Percentiles rank a stretch among this genome's conserved stretches.
phyloP scores from a whole-genome alignment of 257 asterid species.

The Salvia miltiorrhiza region DNA sequence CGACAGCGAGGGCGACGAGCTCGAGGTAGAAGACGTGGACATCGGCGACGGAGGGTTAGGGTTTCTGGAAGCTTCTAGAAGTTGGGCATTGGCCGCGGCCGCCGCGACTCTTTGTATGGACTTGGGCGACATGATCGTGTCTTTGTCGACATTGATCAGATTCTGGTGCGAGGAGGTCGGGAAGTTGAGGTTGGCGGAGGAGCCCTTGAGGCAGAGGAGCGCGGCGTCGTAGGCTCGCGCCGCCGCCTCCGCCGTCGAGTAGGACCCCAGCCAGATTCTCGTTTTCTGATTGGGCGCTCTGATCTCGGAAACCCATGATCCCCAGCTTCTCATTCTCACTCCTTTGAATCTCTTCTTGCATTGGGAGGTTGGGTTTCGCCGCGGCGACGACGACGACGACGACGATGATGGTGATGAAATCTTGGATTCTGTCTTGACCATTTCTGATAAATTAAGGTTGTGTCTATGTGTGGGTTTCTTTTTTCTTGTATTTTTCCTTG shows the following conservation, averaged over 20 bases:
- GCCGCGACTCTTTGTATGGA: slow-evolving; percentile 63
- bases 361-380: neutral
- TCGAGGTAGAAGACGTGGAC: slow-evolving; percentile 1
- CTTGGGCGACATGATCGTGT: slow-evolving; percentile 52
- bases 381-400: neutral
- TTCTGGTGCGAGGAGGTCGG: slow-evolving; percentile 25
- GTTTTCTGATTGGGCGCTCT: slow-evolving; percentile 93
- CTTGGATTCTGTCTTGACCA: slow-evolving; percentile 58
- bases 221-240: slow-evolving; percentile 98
- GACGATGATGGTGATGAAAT: slow-evolving; percentile 14
- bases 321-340: slow-evolving; percentile 96
- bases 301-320: slow-evolving; percentile 83
- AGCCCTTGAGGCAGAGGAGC: slow-evolving; percentile 68
- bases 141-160: slow-evolving; percentile 5
- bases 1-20: slow-evolving; percentile 25
- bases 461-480: neutral
- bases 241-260: slow-evolving; percentile 90
- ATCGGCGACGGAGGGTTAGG: slow-evolving; percentile 8
- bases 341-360: slow-evolving; percentile 82
- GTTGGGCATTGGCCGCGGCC: slow-evolving; percentile 15
- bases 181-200: slow-evolving; percentile 66
- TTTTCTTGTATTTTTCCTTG: neutral
- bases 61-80: neutral
- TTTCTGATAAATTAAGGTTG: slow-evolving; percentile 14
- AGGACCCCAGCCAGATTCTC: slow-evolving; percentile 90